Evolutionary conservation across 164 flowering plant species (phyloP).

Genomic region (Chimonanthus praecox): DNA sequence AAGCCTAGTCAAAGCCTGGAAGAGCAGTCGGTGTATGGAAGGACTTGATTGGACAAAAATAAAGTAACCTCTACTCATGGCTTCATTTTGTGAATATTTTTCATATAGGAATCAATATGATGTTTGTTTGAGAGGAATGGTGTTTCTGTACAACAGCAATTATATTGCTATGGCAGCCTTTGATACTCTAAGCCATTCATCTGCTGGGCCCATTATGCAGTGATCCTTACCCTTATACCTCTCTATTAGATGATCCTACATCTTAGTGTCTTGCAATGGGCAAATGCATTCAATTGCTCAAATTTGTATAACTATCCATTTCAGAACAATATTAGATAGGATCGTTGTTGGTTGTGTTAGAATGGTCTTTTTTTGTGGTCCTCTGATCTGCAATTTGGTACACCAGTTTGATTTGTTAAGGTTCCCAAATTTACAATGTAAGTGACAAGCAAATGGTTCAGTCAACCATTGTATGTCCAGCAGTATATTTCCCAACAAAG

Average conservation of each 20-base stretch:
- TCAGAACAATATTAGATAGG: background rate
- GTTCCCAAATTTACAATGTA: background rate
- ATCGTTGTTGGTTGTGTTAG: background rate
- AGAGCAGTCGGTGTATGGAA: conserved; percentile 66
- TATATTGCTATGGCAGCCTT: too few species aligned
- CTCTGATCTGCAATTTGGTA: background rate
- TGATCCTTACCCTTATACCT: too few species aligned
- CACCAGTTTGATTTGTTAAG: background rate
- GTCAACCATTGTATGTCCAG: too few species aligned
- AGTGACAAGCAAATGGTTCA: background rate
- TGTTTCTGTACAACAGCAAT: background rate
- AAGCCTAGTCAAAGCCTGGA: conserved; percentile 91
- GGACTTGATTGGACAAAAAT: conserved; percentile 89
- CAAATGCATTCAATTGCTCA: background rate
- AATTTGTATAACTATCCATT: too few species aligned
- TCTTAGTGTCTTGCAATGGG: too few species aligned
- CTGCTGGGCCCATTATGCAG: too few species aligned
- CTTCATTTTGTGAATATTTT: background rate
- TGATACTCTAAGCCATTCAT: too few species aligned
- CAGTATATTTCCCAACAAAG: background rate
- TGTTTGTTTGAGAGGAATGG: background rate
- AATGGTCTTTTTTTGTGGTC: too few species aligned
- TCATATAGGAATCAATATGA: background rate
- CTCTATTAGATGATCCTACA: too few species aligned
- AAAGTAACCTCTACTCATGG: conserved; percentile 31